Conservation (phyloP, 1,284 basidiomycete species). For the Rhizoctonia solani region DNA sequence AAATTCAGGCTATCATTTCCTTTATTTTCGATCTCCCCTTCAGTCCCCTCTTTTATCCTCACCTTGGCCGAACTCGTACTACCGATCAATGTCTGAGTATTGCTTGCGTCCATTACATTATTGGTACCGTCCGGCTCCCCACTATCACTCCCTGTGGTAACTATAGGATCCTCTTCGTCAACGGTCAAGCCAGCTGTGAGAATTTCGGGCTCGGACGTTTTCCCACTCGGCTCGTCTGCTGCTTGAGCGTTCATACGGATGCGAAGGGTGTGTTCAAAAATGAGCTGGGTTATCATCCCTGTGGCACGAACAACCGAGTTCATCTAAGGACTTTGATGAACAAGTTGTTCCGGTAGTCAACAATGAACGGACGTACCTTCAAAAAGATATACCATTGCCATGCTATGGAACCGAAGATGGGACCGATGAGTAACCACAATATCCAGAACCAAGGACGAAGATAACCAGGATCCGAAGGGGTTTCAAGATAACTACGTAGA, state of each 20-base stretch:
- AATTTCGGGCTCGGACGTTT: constrained; percentile 4
- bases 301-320: constrained; percentile 34
- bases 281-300: constrained; percentile 37
- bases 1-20: constrained; percentile 1
- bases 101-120: not conserved
- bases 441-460: constrained; percentile 30
- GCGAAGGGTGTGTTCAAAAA: constrained; percentile 38
- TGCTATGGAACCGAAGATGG: constrained; percentile 26
- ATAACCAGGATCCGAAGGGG: constrained; percentile 5
- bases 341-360: constrained; percentile 6
- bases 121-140: not conserved
- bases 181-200: not conserved
- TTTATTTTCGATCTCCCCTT: constrained; percentile 1
- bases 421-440: constrained; percentile 37
- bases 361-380: constrained; percentile 1
- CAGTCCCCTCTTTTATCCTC: too few relatives aligned
- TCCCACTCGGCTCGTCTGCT: constrained; percentile 11
- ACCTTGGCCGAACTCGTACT: not conserved
- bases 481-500: constrained; percentile 36
- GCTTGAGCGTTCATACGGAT: constrained; percentile 36
- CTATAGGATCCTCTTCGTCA: not conserved
- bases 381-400: constrained; percentile 36
- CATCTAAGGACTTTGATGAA: not conserved
- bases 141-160: too few relatives aligned
- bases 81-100: constrained; percentile 6